Conservation (phyloP, 1,284 basidiomycete genomes). For the Ceratobasidium sp. region DNA sequence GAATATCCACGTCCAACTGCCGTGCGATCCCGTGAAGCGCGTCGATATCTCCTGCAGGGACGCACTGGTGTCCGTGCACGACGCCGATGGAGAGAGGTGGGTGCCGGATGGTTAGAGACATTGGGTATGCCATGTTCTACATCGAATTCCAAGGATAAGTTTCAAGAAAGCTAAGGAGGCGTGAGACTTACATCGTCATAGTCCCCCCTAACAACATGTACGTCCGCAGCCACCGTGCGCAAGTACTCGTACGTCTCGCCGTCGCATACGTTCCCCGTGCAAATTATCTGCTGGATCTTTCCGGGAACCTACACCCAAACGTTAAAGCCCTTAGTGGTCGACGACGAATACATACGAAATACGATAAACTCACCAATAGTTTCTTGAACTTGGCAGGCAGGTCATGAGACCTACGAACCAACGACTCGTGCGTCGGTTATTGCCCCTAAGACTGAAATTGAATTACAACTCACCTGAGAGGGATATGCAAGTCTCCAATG, state of each 20-base stretch:
- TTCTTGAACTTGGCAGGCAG: constrained; percentile 97
- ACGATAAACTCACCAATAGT: constrained; percentile 69
- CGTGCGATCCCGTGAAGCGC: constrained; percentile 83
- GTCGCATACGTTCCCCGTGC: constrained; percentile 98
- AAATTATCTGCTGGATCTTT: constrained; percentile 98
- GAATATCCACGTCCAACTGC: constrained; percentile 98
- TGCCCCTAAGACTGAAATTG: neutral
- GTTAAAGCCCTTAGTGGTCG: constrained; percentile 6
- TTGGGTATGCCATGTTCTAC: constrained; percentile 77
- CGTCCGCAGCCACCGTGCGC: constrained; percentile 95
- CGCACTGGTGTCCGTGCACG: constrained; percentile 93
- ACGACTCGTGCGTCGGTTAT: neutral
- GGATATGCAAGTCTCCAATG: constrained; percentile 95
- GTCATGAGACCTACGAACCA: constrained; percentile 71
- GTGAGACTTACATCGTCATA: constrained; percentile 85
- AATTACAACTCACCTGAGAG: constrained; percentile 63
- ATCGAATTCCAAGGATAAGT: neutral
- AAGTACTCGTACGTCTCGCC: constrained; percentile 97
- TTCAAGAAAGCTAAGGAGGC: constrained; percentile 30
- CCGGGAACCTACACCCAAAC: constrained; percentile 69
- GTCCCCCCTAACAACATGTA: constrained; percentile 92
- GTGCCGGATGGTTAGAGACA: constrained; percentile 85
- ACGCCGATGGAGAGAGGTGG: constrained; percentile 92
- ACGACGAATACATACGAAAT: neutral
- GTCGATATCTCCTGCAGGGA: constrained; percentile 92